Evolutionary conservation across 2,329 filamentous ascomycete species (phyloP), one percentile per base, ranked within the genome.

Genomic region (Pestalotiopsis sp.): DNA sequence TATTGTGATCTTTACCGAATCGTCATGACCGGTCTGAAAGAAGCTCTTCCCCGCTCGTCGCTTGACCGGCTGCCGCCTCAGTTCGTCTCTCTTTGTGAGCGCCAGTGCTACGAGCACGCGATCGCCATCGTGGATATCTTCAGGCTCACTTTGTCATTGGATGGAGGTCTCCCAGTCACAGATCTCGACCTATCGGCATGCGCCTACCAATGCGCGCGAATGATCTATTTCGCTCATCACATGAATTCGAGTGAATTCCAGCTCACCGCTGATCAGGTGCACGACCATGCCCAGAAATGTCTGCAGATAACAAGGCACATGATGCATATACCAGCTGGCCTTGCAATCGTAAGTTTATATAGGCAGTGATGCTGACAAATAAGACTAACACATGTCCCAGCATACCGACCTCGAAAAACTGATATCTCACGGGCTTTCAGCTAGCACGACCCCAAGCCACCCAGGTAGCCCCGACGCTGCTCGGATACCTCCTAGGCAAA

Each of bases 1-100:
- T 83, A 89, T 72, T 86, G 86, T 71, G 87, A 89, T 72, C 78
- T 89, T 2, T 89, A 87, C 71, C 84, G 87, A 1, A 79, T 88
- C 6, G 85, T 83, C 2, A 79, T 89, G 7, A 80, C 81, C 0
- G 86, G 86, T 0, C 80, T 89, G 41, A 83, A 84, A 23, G 86
- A 88, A 49, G 84, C 86, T 0, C 77, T 89, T 0, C 81, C 86
- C 2, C 80, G 80, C 6, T 75, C 80, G 0, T 79, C 80, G 13
- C 77, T 88, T 11, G 81, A 80, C 65, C 81, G 80, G 68, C 78
- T 89, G 3, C 84, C 86, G 61, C 82, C 82, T 11, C 78, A 78
- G 2, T 88, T 88, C 67, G 81, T 87, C 49, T 78, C 81, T 2
- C 82, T 84, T 71, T 87, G 85, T 69, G 84, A 83, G 57, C 79